Evolutionary conservation across 352 stramenopile genomes (phyloP).

Genomic region (Thalassiosira mediterranea): DNA sequence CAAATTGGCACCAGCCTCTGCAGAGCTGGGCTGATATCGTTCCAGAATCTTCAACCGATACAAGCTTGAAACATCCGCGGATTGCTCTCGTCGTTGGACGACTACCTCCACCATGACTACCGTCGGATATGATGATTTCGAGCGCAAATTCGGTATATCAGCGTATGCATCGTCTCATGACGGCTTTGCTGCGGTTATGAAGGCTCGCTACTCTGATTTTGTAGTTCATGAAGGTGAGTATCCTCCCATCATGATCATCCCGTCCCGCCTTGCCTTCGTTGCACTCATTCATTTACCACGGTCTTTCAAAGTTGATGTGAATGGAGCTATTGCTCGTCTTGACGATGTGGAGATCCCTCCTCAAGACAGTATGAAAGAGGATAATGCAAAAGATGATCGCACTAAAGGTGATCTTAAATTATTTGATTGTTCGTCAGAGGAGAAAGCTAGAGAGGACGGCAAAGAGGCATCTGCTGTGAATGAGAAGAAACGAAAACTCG

Average conservation of each 20-base stretch:
- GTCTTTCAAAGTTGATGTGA: too few relatives aligned
- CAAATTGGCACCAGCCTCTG: neutral
- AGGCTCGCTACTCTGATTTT: constrained; percentile 81
- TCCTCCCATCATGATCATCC: too few relatives aligned
- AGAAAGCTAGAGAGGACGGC: neutral
- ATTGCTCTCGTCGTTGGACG: neutral
- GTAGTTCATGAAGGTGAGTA: constrained; percentile 83
- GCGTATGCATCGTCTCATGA: constrained; percentile 59
- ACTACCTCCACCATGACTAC: constrained; percentile 5
- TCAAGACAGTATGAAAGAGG: neutral
- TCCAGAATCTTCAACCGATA: neutral
- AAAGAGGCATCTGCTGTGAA: neutral
- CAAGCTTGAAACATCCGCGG: neutral
- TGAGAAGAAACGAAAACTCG: constrained; percentile 20
- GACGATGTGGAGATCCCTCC: constrained; percentile 36
- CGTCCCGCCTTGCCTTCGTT: too few relatives aligned
- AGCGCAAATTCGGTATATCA: constrained; percentile 66
- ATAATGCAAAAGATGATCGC: constrained; percentile 1
- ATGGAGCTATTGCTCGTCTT: constrained; percentile 60
- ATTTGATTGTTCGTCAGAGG: too few relatives aligned
- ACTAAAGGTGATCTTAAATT: constrained; percentile 3
- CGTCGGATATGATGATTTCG: constrained; percentile 53
- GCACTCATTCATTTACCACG: too few relatives aligned
- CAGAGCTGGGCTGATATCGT: neutral
- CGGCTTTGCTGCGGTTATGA: constrained; percentile 74